These are phyloP conservation scores for Xylariales sp. DNA, from an alignment of 2,329 filamentous ascomycete genomes.

Conservation along the genomic window DNA sequence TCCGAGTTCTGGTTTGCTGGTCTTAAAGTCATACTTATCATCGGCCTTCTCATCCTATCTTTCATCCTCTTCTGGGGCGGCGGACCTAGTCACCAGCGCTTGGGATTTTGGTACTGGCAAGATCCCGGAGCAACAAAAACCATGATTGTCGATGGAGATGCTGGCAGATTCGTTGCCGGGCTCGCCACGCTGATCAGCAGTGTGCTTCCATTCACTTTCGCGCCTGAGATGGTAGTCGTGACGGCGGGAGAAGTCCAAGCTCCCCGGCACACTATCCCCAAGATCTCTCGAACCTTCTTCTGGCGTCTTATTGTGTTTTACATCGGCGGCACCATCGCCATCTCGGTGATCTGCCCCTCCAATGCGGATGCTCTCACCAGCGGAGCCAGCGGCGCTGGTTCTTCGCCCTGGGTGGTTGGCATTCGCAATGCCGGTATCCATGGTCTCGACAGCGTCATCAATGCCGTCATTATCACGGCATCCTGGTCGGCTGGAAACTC, in stretches of 20 bases:
- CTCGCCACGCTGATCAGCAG: conserved; percentile 46
- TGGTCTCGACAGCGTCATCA: conserved; percentile 51
- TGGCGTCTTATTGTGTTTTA: conserved; percentile 61
- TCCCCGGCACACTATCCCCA: conserved; percentile 60
- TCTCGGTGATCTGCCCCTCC: conserved; percentile 56
- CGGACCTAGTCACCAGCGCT: conserved; percentile 31
- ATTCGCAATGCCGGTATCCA: conserved; percentile 48
- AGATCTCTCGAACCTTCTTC: conserved; percentile 65
- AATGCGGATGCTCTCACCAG: conserved; percentile 39
- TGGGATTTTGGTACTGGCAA: conserved; percentile 33
- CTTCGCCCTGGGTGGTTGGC: conserved; percentile 46
- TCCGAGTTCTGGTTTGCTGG: conserved; percentile 41
- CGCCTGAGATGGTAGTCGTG: conserved; percentile 52
- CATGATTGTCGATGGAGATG: too few species aligned
- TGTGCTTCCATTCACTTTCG: conserved; percentile 48
- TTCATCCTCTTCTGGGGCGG: conserved; percentile 38
- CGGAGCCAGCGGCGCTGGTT: conserved; percentile 32
- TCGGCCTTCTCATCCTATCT: conserved; percentile 27
- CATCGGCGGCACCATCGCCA: conserved; percentile 54
- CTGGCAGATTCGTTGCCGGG: conserved; percentile 43
- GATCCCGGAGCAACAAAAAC: conserved; percentile 44
- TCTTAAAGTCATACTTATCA: conserved; percentile 30
- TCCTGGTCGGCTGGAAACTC: conserved; percentile 55
- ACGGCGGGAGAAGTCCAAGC: conserved; percentile 50
- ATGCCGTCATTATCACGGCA: conserved; percentile 51